Percentiles rank a stretch among this genome's conserved stretches.
Conservation (phyloP, 1,284 basidiomycete species). For the Puccinia triticina region DNA sequence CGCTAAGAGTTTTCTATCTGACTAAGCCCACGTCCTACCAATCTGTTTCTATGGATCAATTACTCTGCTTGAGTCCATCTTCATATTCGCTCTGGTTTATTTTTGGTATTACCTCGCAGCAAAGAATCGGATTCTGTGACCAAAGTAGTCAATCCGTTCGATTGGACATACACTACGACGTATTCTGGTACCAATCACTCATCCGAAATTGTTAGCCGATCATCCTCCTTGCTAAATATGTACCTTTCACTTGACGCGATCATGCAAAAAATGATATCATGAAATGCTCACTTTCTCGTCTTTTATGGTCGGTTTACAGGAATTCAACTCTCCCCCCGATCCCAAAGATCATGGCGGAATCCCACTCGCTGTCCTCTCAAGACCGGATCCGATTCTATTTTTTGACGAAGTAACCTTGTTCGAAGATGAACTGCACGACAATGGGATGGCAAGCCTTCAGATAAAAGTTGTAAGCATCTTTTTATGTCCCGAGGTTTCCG, state of each 20-base stretch:
- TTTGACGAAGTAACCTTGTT: slow-evolving; percentile 89
- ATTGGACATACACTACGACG: slow-evolving; percentile 96
- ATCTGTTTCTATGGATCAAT: slow-evolving; percentile 63
- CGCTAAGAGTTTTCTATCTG: no score
- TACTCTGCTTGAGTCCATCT: slow-evolving; percentile 25
- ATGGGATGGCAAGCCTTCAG: slow-evolving; percentile 78
- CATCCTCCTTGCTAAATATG: not conserved
- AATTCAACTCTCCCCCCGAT: slow-evolving; percentile 34
- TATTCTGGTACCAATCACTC: slow-evolving; percentile 71
- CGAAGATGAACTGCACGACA: slow-evolving; percentile 92
- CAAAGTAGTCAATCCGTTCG: slow-evolving; percentile 75
- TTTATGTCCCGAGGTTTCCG: not conserved
- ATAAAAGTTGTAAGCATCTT: slow-evolving; percentile 71
- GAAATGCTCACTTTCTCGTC: not conserved
- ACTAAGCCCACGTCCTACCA: no score
- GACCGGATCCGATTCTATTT: slow-evolving; percentile 82
- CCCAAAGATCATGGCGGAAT: slow-evolving; percentile 63
- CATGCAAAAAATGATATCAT: slow-evolving; percentile 50
- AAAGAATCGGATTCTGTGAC: slow-evolving; percentile 35
- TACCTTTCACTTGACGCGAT: not conserved
- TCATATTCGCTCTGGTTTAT: not conserved
- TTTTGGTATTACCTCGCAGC: slow-evolving; percentile 56
- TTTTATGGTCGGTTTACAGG: slow-evolving; percentile 41
- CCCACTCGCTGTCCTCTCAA: slow-evolving; percentile 78
- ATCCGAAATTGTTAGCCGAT: slow-evolving; percentile 18